These are phyloP conservation scores for Camellia oleifera DNA, from an alignment of 179 eudicot genomes.

Conservation along the genomic window DNA sequence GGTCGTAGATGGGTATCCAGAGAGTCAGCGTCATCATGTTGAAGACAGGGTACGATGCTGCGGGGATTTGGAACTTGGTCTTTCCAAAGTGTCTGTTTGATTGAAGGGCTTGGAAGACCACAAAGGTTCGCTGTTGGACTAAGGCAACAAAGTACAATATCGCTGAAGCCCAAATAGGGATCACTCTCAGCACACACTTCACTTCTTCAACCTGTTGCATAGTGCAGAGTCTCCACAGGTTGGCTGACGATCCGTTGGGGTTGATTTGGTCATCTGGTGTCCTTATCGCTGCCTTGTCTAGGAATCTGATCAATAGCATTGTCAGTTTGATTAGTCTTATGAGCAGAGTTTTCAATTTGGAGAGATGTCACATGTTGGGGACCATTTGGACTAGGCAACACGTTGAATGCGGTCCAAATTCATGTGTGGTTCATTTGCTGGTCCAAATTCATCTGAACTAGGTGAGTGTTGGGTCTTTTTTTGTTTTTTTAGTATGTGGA, in stretches of 20 bases:
- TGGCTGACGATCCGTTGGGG: constrained; percentile 37
- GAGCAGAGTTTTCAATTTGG: not conserved
- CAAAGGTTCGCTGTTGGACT: constrained; percentile 38
- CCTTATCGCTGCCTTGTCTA: constrained; percentile 65
- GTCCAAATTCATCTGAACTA: no score
- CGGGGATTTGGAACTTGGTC: constrained; percentile 48
- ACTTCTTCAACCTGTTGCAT: constrained; percentile 53
- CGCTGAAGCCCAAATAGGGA: constrained; percentile 50
- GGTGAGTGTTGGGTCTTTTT: no score
- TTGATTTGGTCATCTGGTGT: constrained; percentile 37
- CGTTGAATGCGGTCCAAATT: not conserved
- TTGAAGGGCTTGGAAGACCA: constrained; percentile 48
- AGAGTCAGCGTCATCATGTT: constrained; percentile 45
- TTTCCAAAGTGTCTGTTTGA: constrained; percentile 35
- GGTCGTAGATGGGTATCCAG: constrained; percentile 52
- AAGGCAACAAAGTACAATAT: constrained; percentile 33
- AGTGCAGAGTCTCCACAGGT: constrained; percentile 54
- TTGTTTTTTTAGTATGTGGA: no score
- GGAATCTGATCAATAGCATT: constrained; percentile 33
- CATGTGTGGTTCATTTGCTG: no score
- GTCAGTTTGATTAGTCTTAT: not conserved
- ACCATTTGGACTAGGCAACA: not conserved
- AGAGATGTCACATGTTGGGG: not conserved
- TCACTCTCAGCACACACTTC: constrained; percentile 41
- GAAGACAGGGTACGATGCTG: constrained; percentile 53